Evolutionary conservation across 2,329 filamentous ascomycete species (phyloP), one percentile per base, ranked within the genome.

Genomic region (Graphium sp.): DNA sequence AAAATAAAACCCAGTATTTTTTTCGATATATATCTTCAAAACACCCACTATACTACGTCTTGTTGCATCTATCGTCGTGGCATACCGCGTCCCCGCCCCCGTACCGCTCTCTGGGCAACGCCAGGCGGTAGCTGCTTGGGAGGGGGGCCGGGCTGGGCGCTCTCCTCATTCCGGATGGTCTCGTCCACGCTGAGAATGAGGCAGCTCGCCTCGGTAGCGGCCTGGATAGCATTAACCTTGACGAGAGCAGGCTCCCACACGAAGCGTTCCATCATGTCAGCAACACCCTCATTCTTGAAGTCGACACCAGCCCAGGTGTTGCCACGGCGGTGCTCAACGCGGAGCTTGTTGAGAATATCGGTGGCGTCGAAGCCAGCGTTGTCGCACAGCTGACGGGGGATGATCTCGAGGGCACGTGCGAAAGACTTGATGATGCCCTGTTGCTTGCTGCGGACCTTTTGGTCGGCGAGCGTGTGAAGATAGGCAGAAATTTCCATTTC

Each of bases 361-460:
- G 89, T 98, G 16, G 89, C 85, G 48, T 98, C 89, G 49, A 98
- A 95, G 37, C 89, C 89, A 32, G 89, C 89, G 47, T 98, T 98
- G 61, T 98, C 89, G 61, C 89, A 98, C 35, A 98, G 66, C 58
- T 95, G 89, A 44, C 89, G 77, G 14, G 89, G 89, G 42, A 98
- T 91, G 35, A 95, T 77, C 59, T 98, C 89, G 31, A 98, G 70
- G 2, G 89, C 89, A 62, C 93, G 94, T 42, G 89, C 89, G 42
- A 95, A 95, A 5, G 83, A 80, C 62, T 95, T 95, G 65, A 98
- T 89, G 45, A 98, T 84, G 32, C 82, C 72, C 58, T 98, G 89
- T 53, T 95, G 87, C 66, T 95, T 95, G 65, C 91, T 72, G 5
- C 78, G 71, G 33, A 95, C 75, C 50, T 91, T 85, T 59, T 79